phyloP scores from a whole-genome alignment of 805 yeast genomes.

The Groenewaldozyma tartarivorans region DNA sequence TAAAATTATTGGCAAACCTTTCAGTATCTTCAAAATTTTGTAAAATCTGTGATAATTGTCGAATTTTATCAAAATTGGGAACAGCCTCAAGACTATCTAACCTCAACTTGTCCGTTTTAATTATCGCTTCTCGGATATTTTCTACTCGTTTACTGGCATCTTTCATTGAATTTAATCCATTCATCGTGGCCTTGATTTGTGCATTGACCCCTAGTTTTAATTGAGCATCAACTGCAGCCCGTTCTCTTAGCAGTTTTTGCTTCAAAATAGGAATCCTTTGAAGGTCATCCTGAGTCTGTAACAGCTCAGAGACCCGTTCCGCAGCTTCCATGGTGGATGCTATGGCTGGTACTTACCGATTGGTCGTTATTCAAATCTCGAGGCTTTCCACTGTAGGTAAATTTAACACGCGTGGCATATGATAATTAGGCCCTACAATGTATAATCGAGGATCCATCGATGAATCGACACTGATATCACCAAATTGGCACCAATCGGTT shows the following conservation, averaged over 20 bases:
- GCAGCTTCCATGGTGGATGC: constrained; percentile 13
- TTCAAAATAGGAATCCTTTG: constrained; percentile 27
- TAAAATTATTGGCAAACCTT: constrained; percentile 52
- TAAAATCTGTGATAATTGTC: constrained; percentile 55
- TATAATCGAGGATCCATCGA: too few relatives aligned
- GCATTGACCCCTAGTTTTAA: constrained; percentile 59
- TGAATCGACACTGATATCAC: too few relatives aligned
- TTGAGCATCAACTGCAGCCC: constrained; percentile 65
- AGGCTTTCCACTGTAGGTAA: too few relatives aligned
- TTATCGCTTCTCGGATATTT: constrained; percentile 24
- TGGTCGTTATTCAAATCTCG: too few relatives aligned
- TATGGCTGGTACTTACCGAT: too few relatives aligned
- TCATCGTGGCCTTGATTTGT: constrained; percentile 48
- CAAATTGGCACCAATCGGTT: too few relatives aligned
- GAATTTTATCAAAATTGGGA: constrained; percentile 58
- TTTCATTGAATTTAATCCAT: constrained; percentile 26
- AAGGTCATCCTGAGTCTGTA: constrained; percentile 24
- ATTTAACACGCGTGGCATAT: too few relatives aligned
- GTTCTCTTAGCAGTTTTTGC: constrained; percentile 40
- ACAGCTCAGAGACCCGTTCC: constrained; percentile 18
- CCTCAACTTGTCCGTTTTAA: constrained; percentile 37
- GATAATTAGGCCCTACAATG: too few relatives aligned
- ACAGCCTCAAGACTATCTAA: constrained; percentile 51
- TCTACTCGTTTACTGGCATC: constrained; percentile 33
- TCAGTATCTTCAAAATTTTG: constrained; percentile 66